These are phyloP conservation scores for Escallonia rubra DNA, from an alignment of 129 eudicot species.

Conservation along the genomic window DNA sequence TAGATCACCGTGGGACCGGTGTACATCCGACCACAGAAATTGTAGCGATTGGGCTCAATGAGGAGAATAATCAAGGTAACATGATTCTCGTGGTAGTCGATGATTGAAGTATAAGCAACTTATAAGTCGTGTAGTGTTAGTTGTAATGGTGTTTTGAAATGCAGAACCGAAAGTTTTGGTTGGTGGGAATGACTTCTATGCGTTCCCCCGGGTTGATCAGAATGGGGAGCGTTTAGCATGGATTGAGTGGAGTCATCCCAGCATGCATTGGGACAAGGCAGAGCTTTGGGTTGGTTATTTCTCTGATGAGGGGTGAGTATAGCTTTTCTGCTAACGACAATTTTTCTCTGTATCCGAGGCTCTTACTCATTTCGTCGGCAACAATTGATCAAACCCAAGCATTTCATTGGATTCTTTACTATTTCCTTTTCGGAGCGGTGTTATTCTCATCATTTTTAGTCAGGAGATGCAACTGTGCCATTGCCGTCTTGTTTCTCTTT, in stretches of 20 bases:
- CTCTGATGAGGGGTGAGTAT: slow-evolving; percentile 28
- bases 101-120: background rate
- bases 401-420: too few species aligned
- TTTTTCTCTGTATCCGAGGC: too few species aligned
- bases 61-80: slow-evolving; percentile 28
- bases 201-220: slow-evolving; percentile 35
- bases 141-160: slow-evolving; percentile 1
- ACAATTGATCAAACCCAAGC: too few species aligned
- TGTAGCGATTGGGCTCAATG: slow-evolving; percentile 27
- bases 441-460: too few species aligned
- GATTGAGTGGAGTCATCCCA: slow-evolving; percentile 50
- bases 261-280: slow-evolving; percentile 51
- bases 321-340: background rate
- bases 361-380: too few species aligned
- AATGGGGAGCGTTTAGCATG: slow-evolving; percentile 37
- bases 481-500: too few species aligned
- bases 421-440: too few species aligned
- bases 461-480: too few species aligned
- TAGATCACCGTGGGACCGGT: slow-evolving; percentile 36
- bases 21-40: slow-evolving; percentile 30
- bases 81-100: background rate
- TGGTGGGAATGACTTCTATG: slow-evolving; percentile 43
- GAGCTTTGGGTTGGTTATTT: slow-evolving; percentile 44
- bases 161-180: slow-evolving; percentile 37
- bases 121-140: background rate